These are phyloP conservation scores for Acacia acuminata DNA, from an alignment of 306 rosid genomes.

Conservation along the genomic window DNA sequence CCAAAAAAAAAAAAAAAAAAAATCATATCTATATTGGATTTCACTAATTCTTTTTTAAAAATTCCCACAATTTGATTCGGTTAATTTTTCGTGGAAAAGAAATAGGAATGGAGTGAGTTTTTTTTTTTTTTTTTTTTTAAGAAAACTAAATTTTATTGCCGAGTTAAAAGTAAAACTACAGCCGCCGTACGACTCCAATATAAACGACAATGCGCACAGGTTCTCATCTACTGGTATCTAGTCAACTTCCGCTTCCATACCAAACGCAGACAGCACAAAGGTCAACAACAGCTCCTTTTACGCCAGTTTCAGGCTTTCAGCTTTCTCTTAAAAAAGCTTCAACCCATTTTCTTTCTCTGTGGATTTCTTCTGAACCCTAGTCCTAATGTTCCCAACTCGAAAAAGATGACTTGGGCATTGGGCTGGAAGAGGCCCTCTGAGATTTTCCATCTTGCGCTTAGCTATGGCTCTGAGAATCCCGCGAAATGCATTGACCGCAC, in stretches of 20 bases:
- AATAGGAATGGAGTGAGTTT: too few species aligned
- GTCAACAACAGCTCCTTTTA: neutral
- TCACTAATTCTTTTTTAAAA: too few species aligned
- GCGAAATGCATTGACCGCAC: constrained; percentile 56
- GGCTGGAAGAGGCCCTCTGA: constrained; percentile 95
- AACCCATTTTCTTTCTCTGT: neutral
- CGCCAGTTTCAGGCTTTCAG: neutral
- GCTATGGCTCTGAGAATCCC: constrained; percentile 80
- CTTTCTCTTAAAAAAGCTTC: constrained; percentile 5
- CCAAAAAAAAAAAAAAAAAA: too few species aligned
- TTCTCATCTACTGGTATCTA: neutral
- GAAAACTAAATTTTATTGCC: neutral
- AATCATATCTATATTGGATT: too few species aligned
- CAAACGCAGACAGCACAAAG: neutral
- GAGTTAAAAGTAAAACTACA: neutral
- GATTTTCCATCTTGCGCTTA: constrained; percentile 80
- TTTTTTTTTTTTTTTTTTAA: too few species aligned
- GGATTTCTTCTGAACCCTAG: constrained; percentile 19
- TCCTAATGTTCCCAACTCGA: constrained; percentile 10
- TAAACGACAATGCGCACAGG: neutral
- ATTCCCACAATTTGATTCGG: too few species aligned
- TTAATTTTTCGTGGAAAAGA: too few species aligned
- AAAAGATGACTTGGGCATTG: constrained; percentile 92
- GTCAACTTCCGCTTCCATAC: neutral
- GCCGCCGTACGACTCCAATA: neutral